Evolutionary conservation across 2,329 filamentous ascomycete species (phyloP), one percentile per base, ranked within the genome.

Genomic region (Pseudopyrenochaeta lycopersici): DNA sequence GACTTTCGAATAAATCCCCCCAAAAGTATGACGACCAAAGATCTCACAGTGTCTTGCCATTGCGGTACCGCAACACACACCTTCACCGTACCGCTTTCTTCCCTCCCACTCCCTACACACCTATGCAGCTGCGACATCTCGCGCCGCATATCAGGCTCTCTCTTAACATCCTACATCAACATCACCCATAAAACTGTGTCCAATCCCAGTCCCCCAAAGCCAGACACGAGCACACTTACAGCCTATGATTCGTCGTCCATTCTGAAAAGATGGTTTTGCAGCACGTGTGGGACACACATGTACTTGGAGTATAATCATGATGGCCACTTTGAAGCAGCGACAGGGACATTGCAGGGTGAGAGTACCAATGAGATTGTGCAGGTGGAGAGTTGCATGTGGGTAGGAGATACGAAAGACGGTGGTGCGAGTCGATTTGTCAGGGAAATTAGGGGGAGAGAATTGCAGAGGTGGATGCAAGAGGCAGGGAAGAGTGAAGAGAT

Each of bases 91-190:
- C 56, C 71, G 1, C 41, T 31, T 4, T 68, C 76, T 1, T 57
- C 59, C 0, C 71, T 83, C 2, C 81, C 81, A 2, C 66, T 84
- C 1, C 55, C 72, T n/a, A 77, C 73, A 0, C 64, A 70, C 7
- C 73, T 73, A 57, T 84, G 82, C 58, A 81, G 82, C 68, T 84
- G 82, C 72, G 69, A 71, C 32, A 83, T 81, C 2, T 84, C 82
- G 52, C 76, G 82, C 2, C 80, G 78, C 33, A 56, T 73, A 4
- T 81, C 80, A 0, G 81, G 82, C 36, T 76, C 67, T 7, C 66
- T 82, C 29, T 77, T 81, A 62, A 75, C 70, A n/a, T 73, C 64
- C 18, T 73, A 73, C 27, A 50, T 74, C 1, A 53, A 60, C 7
- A 81, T 80, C 73, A 76, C 73, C 1, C 45, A 64, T 20, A 11